phyloP scores from a whole-genome alignment of 192 early-diverging fungal genomes.

The Dissophora globulifera region DNA sequence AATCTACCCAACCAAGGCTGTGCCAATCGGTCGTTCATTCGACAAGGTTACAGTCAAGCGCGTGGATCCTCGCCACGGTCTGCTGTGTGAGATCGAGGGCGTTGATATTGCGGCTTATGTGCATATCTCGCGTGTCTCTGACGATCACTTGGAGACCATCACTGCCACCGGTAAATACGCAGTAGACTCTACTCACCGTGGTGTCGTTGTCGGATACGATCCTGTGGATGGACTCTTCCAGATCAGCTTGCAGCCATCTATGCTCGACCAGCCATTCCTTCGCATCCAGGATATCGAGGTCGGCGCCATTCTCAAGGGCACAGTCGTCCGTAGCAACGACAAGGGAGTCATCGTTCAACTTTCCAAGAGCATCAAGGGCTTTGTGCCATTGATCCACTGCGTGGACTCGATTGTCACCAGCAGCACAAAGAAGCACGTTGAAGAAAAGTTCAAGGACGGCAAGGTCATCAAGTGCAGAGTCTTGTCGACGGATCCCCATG shows the following conservation, averaged over 20 bases:
- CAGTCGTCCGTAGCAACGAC: slow-evolving; percentile 60
- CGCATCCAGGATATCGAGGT: slow-evolving; percentile 72
- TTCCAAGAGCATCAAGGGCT: slow-evolving; percentile 69
- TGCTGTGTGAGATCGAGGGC: slow-evolving; percentile 67
- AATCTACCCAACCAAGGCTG: slow-evolving; percentile 47
- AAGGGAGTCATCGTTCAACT: slow-evolving; percentile 68
- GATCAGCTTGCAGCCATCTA: slow-evolving; percentile 74
- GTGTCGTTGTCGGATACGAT: slow-evolving; percentile 83
- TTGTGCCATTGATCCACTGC: slow-evolving; percentile 80
- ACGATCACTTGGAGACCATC: slow-evolving; percentile 67
- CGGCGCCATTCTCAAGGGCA: slow-evolving; percentile 66
- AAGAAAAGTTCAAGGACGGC: slow-evolving; percentile 76
- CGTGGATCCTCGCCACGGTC: slow-evolving; percentile 69
- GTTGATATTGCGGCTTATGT: slow-evolving; percentile 65
- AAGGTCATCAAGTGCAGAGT: slow-evolving; percentile 82
- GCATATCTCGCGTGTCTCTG: slow-evolving; percentile 77
- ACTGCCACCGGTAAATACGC: slow-evolving; percentile 65
- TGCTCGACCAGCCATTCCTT: slow-evolving; percentile 77
- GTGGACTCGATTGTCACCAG: slow-evolving; percentile 74
- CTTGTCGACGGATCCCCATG: slow-evolving; percentile 62
- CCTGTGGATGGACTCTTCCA: slow-evolving; percentile 78
- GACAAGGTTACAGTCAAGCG: slow-evolving; percentile 71
- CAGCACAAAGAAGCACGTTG: slow-evolving; percentile 63
- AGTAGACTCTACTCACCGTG: slow-evolving; percentile 78
- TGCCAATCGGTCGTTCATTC: slow-evolving; percentile 79